These are phyloP conservation scores for Fusarium sp. DNA, from an alignment of 2,329 filamentous ascomycete genomes.

Conservation along the genomic window DNA sequence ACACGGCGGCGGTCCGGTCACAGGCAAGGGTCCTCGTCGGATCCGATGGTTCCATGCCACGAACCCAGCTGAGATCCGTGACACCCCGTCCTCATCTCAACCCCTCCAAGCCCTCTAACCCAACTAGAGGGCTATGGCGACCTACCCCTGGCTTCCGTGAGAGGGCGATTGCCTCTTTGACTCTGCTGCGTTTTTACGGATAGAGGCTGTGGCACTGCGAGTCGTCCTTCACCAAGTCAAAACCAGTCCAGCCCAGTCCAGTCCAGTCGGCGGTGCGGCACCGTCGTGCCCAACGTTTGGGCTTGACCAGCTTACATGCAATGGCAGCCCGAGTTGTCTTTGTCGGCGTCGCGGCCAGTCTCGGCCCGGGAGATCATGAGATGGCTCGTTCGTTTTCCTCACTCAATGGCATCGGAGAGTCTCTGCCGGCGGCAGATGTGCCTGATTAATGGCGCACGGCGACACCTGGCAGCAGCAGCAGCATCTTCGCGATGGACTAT, in stretches of 20 bases:
- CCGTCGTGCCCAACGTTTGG: neutral
- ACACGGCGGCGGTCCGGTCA: neutral
- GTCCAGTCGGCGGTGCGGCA: neutral
- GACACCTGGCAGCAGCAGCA: neutral
- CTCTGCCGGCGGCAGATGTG: neutral
- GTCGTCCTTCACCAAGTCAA: neutral
- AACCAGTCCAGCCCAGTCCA: neutral
- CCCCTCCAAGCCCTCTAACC: constrained; percentile 10
- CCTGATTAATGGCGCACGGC: neutral
- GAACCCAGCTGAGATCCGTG: constrained; percentile 41
- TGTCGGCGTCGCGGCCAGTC: constrained; percentile 3
- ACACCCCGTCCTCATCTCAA: constrained; percentile 28
- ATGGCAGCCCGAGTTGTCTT: constrained; percentile 19
- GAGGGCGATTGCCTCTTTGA: constrained; percentile 11
- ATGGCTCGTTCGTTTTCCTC: neutral
- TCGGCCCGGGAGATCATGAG: neutral
- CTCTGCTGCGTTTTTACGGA: constrained; percentile 7
- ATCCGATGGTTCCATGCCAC: constrained; percentile 30
- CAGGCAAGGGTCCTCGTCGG: constrained; percentile 26
- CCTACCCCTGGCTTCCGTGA: constrained; percentile 1
- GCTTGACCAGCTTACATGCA: constrained; percentile 4
- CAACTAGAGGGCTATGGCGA: neutral
- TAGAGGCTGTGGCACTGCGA: neutral
- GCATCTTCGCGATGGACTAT: neutral
- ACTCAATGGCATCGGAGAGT: neutral